phyloP scores from a whole-genome alignment of 352 stramenopile species.

The Globisporangium mamillatum region DNA sequence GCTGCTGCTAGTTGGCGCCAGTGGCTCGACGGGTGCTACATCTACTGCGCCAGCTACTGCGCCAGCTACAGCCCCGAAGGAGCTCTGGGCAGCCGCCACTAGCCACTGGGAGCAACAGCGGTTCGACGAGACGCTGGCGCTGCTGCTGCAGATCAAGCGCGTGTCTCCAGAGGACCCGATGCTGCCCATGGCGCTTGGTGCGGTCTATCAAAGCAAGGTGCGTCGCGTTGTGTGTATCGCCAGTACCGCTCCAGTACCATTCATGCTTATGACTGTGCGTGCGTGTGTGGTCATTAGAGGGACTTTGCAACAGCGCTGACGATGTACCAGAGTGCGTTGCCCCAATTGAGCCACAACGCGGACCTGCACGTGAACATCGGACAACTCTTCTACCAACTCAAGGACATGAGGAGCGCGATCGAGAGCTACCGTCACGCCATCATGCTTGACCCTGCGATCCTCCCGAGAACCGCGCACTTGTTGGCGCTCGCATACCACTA shows the following conservation, averaged over 20 bases:
- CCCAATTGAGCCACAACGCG: conserved; percentile 15
- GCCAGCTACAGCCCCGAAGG: conserved; percentile 1
- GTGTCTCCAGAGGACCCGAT: conserved; percentile 23
- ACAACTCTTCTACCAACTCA: conserved; percentile 29
- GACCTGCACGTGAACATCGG: conserved; percentile 30
- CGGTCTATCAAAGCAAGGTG: conserved; percentile 29
- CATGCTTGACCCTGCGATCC: conserved; percentile 12
- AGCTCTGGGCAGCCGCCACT: conserved; percentile 31
- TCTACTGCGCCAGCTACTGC: not conserved
- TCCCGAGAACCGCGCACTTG: conserved; percentile 17
- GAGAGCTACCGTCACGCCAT: conserved; percentile 19
- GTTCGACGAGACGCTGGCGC: conserved; percentile 25
- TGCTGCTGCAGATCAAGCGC: conserved; percentile 28
- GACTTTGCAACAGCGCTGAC: conserved; percentile 25
- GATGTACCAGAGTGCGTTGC: conserved; percentile 20
- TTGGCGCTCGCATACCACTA: conserved; percentile 43
- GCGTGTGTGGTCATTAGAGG: conserved; percentile 8
- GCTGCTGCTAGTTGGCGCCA: not conserved
- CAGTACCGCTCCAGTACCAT: not conserved
- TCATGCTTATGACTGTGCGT: not conserved
- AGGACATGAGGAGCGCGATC: conserved; percentile 18
- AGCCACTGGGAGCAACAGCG: conserved; percentile 21
- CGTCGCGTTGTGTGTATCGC: not conserved
- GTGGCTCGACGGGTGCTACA: not conserved
- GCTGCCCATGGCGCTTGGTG: conserved; percentile 25